Percentiles rank a stretch among this genome's conserved stretches.
Evolutionary conservation across 176 grass and related monocot genomes (phyloP).

Genomic region (Sorghum bicolor): Sorghum_bicolor_NCBIv3 NC_012870.2:10902501-10903000

Average conservation of each 20-base stretch:
- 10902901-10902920: slow-evolving; percentile 3
- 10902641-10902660: slow-evolving; percentile 20
- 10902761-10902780: not conserved
- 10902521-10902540: slow-evolving; percentile 1
- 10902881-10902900: not conserved
- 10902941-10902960: slow-evolving; percentile 24
- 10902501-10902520: not conserved
- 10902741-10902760: no score
- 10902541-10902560: slow-evolving; percentile 26
- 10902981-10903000: slow-evolving; percentile 31
- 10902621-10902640: slow-evolving; percentile 18
- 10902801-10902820: not conserved
- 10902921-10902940: slow-evolving; percentile 30
- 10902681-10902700: slow-evolving; percentile 1
- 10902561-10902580: slow-evolving; percentile 37
- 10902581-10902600: slow-evolving; percentile 31
- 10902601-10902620: not conserved
- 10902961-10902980: slow-evolving; percentile 28
- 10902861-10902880: not conserved
- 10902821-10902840: no score
- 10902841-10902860: not conserved
- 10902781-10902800: not conserved
- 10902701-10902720: not conserved
- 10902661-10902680: slow-evolving; percentile 27
- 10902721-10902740: not conserved